A percentile compares a stretch with the other conserved stretches of the same genome.
Conservation (phyloP, 257 asterid genomes). For the Gardenia jasminoides region DNA sequence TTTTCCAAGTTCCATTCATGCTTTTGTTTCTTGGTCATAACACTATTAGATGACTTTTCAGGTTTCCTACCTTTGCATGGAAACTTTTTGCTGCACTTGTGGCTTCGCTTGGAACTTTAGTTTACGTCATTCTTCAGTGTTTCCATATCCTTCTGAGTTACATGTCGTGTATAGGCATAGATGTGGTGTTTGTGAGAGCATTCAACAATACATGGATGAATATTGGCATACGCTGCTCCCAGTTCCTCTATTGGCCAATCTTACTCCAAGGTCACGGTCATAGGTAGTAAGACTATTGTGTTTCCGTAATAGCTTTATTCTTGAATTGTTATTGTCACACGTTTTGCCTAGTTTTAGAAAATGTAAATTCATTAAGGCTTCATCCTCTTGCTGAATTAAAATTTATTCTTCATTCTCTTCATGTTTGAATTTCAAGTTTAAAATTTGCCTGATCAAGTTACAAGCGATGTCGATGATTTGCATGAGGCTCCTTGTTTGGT, state of each 20-base stretch:
- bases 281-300: constrained; percentile 44
- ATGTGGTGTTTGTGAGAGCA: constrained; percentile 34
- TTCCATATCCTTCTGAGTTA: constrained; percentile 41
- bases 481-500: no score
- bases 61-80: constrained; percentile 63
- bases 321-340: neutral
- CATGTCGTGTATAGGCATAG: constrained; percentile 37
- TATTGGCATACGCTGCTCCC: constrained; percentile 67
- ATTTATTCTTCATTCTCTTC: neutral
- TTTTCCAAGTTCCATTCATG: constrained; percentile 9
- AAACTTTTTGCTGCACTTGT: constrained; percentile 49
- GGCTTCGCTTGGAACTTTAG: constrained; percentile 62
- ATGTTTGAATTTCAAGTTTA: neutral
- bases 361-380: neutral
- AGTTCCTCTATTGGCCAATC: constrained; percentile 85
- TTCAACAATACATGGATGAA: constrained; percentile 56
- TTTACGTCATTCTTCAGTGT: constrained; percentile 63
- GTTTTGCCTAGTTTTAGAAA: neutral
- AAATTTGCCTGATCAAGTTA: neutral
- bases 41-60: constrained; percentile 39
- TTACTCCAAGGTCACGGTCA: constrained; percentile 60
- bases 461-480: neutral
- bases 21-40: constrained; percentile 19
- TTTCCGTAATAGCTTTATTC: neutral
- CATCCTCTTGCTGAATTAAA: neutral